Evolutionary conservation across 148 eudicot species (phyloP).

Genomic region (Rhododendron mucronatum): DNA sequence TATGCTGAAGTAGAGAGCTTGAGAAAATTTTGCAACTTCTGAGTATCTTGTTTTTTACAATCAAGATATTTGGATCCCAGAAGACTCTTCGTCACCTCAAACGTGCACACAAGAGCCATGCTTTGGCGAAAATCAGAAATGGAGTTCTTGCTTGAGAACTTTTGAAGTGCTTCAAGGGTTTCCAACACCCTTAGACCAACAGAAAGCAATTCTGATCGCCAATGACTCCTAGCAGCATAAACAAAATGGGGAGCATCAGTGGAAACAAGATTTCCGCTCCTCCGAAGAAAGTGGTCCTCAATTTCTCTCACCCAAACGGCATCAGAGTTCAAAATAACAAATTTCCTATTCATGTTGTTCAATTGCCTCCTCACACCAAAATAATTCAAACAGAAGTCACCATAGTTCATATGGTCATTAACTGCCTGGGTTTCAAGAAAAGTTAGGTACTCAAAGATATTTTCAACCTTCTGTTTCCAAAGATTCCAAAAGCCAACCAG

Average conservation of each 20-base stretch:
- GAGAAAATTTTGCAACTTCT: constrained; percentile 17
- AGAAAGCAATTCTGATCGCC: constrained; percentile 37
- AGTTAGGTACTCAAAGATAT: constrained; percentile 25
- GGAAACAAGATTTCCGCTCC: constrained; percentile 22
- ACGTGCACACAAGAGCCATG: constrained; percentile 22
- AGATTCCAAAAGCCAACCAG: constrained; percentile 42
- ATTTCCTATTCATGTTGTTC: constrained; percentile 8
- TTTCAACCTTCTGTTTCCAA: constrained; percentile 28
- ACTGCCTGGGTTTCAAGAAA: constrained; percentile 14
- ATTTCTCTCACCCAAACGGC: constrained; percentile 53
- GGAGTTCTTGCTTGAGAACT: constrained; percentile 2
- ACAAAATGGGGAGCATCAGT: constrained; percentile 19
- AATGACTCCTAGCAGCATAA: constrained; percentile 25
- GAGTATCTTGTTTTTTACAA: not conserved
- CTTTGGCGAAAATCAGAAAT: constrained; percentile 26
- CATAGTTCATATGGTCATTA: constrained; percentile 10
- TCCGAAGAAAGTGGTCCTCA: constrained; percentile 16
- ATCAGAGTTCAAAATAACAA: constrained; percentile 36
- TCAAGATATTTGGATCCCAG: constrained; percentile 29
- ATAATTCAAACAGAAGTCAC: constrained; percentile 44
- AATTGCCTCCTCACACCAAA: constrained; percentile 44
- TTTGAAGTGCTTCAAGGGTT: constrained; percentile 34
- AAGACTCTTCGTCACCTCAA: constrained; percentile 41
- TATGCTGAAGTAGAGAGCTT: constrained; percentile 16
- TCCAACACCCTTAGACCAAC: constrained; percentile 42